These are phyloP conservation scores for Prunus padus DNA, from an alignment of 306 rosid species.

Conservation along the genomic window DNA sequence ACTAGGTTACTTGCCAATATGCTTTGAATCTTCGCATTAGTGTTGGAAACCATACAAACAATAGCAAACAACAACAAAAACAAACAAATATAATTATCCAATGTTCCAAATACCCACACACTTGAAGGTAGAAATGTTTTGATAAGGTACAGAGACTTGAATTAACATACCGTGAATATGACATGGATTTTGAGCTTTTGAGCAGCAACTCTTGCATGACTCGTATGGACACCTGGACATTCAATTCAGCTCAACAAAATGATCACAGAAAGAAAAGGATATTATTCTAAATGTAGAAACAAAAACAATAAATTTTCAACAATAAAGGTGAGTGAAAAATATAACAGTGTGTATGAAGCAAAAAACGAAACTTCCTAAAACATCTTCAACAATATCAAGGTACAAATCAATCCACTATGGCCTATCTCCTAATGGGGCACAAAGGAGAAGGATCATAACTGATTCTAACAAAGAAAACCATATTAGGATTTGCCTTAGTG, in stretches of 20 bases:
- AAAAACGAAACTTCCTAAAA: neutral
- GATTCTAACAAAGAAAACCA: neutral
- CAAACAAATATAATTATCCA: neutral
- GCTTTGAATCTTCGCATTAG: too few species aligned
- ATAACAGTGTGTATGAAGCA: neutral
- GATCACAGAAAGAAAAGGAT: neutral
- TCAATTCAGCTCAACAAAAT: constrained; percentile 13
- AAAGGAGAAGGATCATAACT: neutral
- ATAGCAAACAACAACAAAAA: neutral
- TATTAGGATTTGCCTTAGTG: neutral
- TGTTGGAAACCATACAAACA: constrained; percentile 5
- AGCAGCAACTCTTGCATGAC: constrained; percentile 91
- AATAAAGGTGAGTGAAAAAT: neutral
- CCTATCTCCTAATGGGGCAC: neutral
- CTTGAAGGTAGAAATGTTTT: neutral
- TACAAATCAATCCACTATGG: neutral
- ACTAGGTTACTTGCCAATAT: neutral
- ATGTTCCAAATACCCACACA: neutral
- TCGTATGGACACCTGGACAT: constrained; percentile 83
- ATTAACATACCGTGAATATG: constrained; percentile 75
- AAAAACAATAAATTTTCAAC: neutral
- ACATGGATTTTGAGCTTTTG: constrained; percentile 92
- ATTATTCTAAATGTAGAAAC: neutral
- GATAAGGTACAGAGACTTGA: neutral
- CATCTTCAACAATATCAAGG: neutral